phyloP scores from a whole-genome alignment of 108 stramenopile genomes.

The Cylindrotheca fusiformis region DNA sequence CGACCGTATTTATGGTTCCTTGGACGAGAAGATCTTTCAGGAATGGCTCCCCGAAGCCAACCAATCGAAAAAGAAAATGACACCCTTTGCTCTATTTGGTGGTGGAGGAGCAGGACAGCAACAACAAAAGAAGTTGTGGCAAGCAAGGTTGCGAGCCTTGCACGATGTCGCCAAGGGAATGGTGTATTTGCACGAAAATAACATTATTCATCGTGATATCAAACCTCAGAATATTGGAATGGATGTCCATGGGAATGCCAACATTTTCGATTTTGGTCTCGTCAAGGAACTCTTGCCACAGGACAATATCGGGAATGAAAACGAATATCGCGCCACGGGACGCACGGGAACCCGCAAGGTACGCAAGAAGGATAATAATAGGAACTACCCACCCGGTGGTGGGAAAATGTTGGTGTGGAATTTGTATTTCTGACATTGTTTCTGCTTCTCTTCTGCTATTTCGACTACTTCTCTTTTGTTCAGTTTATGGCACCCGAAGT shows the following conservation, averaged over 20 bases:
- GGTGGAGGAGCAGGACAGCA: conserved; percentile 31
- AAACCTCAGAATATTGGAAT: conserved; percentile 41
- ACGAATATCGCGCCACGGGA: conserved; percentile 55
- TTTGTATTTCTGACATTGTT: too few species aligned
- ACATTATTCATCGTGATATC: conserved; percentile 94
- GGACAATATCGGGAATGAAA: conserved; percentile 25
- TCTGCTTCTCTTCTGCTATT: too few species aligned
- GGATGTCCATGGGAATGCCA: conserved; percentile 35
- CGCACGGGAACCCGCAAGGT: conserved; percentile 55
- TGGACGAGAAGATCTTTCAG: conserved; percentile 25
- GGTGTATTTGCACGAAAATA: conserved; percentile 87
- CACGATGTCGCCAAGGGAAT: conserved; percentile 69
- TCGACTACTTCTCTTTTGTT: too few species aligned
- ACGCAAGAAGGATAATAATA: too few species aligned
- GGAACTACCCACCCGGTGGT: too few species aligned
- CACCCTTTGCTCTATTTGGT: too few species aligned
- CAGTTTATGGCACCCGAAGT: conserved; percentile 48
- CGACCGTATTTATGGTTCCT: conserved; percentile 48
- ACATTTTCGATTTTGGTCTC: conserved; percentile 58
- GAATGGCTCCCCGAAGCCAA: conserved; percentile 10
- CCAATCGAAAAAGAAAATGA: conserved; percentile 25
- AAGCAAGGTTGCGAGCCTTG: conserved; percentile 42
- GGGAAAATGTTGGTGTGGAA: too few species aligned
- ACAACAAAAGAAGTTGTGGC: conserved; percentile 19
- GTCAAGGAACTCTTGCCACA: conserved; percentile 30